These are phyloP conservation scores for Tetrastigma voinierianum DNA, from an alignment of 164 flowering plant species.

Conservation along the genomic window DNA sequence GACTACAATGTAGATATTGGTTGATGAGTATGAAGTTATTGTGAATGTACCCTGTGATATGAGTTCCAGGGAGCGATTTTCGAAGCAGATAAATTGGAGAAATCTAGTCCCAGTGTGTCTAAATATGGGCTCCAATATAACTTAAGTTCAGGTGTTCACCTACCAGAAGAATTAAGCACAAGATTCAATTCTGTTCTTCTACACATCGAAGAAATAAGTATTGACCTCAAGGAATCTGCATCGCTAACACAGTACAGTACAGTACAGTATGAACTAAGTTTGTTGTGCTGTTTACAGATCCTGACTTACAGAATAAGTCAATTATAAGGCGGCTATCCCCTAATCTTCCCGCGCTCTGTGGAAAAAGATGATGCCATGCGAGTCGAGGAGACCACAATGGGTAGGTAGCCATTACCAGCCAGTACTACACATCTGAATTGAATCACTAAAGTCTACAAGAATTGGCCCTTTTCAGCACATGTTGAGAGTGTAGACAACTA, in stretches of 20 bases:
- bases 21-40: neutral
- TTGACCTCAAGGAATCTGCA: no score
- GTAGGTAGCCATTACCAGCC: conserved; percentile 33
- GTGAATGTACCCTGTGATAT: conserved; percentile 20
- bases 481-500: conserved; percentile 2
- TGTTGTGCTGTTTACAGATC: no score
- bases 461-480: conserved; percentile 19
- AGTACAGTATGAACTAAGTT: no score
- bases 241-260: no score
- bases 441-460: conserved; percentile 47
- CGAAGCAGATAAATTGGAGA: conserved; percentile 52
- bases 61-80: conserved; percentile 40
- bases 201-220: no score
- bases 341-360: conserved; percentile 34
- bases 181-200: no score
- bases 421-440: conserved; percentile 47
- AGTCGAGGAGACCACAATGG: conserved; percentile 29
- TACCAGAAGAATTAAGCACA: neutral
- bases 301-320: conserved; percentile 32
- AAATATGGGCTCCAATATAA: conserved; percentile 37
- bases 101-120: conserved; percentile 52
- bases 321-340: conserved; percentile 42
- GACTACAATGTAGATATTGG: neutral
- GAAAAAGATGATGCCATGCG: conserved; percentile 44
- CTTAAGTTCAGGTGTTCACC: conserved; percentile 25